Evolutionary conservation across 2,329 filamentous ascomycete species (phyloP), one percentile per base, ranked within the genome.

Genomic region (Colletotrichum acutatum): DNA sequence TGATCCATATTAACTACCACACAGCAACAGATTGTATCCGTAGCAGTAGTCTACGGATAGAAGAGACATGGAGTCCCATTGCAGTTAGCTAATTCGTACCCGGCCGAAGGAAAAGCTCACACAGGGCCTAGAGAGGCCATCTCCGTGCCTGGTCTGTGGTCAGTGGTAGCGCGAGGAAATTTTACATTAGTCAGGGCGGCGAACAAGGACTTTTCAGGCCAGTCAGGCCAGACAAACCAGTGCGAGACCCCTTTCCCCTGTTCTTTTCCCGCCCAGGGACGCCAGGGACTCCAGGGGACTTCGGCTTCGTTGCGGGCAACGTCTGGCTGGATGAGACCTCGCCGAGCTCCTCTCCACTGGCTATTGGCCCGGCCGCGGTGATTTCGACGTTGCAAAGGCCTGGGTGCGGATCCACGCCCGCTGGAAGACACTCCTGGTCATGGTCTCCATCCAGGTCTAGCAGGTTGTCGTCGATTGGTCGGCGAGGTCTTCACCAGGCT

Each of bases 151-250:
- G 30, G 69, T 59, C 69, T 68, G 59, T 53, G 52, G 66, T 70
- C 26, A 37, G 34, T 22, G 32, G 70, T 74, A 68, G 69, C 64
- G 69, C 56, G 59, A 65, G 32, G 68, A 65, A 52, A 52, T 68
- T 72, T 54, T 30, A 61, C 64, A 74, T 74, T 74, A 74, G 72
- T 72, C 72, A 74, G 72, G 69, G 69, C 72, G 69, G 52, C 64
- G 56, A 72, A 57, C 69, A 68, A 61, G 60, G 64, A 66, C 42
- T 30, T 52, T 71, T 54, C 24, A n/a, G 24, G 57, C 61, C 61
- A 61, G 56, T 56, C 57, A 61, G 24, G 34, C 19, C 54, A 70
- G 46, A 14, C 22, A 46, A 42, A 61, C 60, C 42, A 61, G 46
- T 37, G 42, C 37, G 22, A 63, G 58, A 32, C 28, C 61, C 42